Evolutionary conservation across 768 basidiomycete species (phyloP), one percentile per base, ranked within the genome.

Genomic region (Mycena belliarum): DNA sequence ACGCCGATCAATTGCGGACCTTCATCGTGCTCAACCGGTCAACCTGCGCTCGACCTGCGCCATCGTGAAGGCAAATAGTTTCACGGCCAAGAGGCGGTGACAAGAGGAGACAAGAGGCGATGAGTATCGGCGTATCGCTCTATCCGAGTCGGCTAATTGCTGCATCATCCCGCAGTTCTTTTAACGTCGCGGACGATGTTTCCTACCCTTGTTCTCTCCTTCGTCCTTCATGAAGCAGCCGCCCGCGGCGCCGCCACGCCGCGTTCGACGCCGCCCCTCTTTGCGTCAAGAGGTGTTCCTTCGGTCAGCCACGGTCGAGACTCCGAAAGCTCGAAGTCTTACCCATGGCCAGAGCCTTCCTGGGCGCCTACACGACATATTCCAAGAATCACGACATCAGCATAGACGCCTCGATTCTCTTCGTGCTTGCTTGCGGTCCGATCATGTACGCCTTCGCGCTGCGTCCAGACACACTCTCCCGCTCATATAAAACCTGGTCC

Each of bases 181-280:
- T n/a, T n/a, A n/a, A n/a, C n/a, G n/a, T n/a, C n/a, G n/a, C n/a
- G n/a, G n/a, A n/a, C n/a, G n/a, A n/a, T n/a, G n/a, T n/a, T n/a
- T n/a, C n/a, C n/a, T n/a, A n/a, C n/a, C n/a, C n/a, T n/a, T n/a
- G n/a, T 32, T 32, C 29, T 12, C 12, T 32, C 29, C 29, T 32
- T 12, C 12, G 29, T 32, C 29, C 12, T 12, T 32, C 29, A 6
- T 32, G 29, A 32, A 35, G 80, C 37, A 91, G 89, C 68, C 81
- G 78, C 69, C 87, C 88, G 4, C 75, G 82, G 42, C 71, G 83
- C 61, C 95, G 93, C 91, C 87, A 95, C 65, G 83, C 91, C 3
- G 82, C 89, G 0, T 63, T 90, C n/a, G 92, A 93, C 1, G 93
- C 94, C 11, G 16, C 37, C 37, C 37, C 18, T 12, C 29, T 32